Percentiles rank a stretch among this genome's conserved stretches.
Evolutionary conservation across 1,284 basidiomycete genomes (phyloP).

Genomic region (Malassezia furfur): DNA sequence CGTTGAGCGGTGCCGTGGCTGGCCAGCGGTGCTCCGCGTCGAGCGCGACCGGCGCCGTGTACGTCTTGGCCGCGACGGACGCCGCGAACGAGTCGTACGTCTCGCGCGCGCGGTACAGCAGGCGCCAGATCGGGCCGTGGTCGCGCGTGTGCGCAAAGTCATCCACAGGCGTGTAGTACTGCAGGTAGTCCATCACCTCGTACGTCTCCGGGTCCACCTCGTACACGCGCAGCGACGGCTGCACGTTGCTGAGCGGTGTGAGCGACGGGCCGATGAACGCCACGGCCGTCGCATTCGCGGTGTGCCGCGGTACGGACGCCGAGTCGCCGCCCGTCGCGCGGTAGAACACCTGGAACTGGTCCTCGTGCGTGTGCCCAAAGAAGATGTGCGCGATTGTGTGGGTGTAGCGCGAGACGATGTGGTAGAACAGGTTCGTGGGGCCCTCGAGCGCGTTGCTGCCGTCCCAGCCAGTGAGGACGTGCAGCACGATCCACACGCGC

Average conservation of each 20-base stretch:
- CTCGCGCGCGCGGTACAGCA: constrained; percentile 63
- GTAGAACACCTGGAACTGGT: constrained; percentile 69
- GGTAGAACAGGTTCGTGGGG: constrained; percentile 35
- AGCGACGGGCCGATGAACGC: constrained; percentile 58
- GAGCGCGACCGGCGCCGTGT: constrained; percentile 10
- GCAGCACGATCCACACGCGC: constrained; percentile 65
- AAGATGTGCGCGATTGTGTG: constrained; percentile 72
- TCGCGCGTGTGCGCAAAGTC: constrained; percentile 49
- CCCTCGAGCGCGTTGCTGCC: constrained; percentile 56
- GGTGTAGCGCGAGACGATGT: constrained; percentile 65
- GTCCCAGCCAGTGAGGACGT: constrained; percentile 64
- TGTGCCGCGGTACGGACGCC: constrained; percentile 49
- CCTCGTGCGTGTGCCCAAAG: constrained; percentile 73
- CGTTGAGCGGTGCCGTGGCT: constrained; percentile 62
- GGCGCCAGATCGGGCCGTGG: constrained; percentile 58
- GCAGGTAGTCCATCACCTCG: constrained; percentile 41
- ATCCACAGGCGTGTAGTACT: constrained; percentile 36
- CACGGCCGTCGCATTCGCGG: constrained; percentile 21
- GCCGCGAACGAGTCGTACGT: constrained; percentile 56
- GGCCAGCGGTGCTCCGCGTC: constrained; percentile 52
- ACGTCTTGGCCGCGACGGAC: constrained; percentile 9
- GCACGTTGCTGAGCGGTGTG: constrained; percentile 64
- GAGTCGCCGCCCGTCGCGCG: constrained; percentile 59
- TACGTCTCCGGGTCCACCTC: constrained; percentile 60
- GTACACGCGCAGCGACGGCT: constrained; percentile 69